A percentile compares a stretch with the other conserved stretches of the same genome.
Evolutionary conservation across 108 stramenopile species (phyloP).

Genomic region (Nitzschia sp.): DNA sequence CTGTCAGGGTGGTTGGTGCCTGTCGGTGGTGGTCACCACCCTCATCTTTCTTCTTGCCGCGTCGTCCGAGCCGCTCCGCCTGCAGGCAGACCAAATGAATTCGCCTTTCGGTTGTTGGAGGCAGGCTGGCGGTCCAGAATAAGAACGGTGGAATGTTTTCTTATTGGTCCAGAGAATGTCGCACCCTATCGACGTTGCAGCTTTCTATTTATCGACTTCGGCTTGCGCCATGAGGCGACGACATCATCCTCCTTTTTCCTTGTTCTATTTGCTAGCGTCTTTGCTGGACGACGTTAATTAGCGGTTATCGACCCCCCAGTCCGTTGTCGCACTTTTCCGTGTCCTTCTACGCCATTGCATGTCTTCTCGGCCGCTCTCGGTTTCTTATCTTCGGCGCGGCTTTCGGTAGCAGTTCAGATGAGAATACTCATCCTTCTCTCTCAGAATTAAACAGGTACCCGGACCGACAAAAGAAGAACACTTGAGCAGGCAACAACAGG

Average conservation of each 20-base stretch:
- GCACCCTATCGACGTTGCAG: not conserved
- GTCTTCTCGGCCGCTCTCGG: not conserved
- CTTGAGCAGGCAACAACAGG: too few species aligned
- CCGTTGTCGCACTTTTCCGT: too few species aligned
- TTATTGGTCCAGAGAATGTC: conserved; percentile 11
- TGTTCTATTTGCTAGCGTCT: too few species aligned
- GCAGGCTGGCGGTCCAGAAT: conserved; percentile 6
- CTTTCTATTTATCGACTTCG: not conserved
- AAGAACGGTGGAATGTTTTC: not conserved
- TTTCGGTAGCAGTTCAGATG: not conserved
- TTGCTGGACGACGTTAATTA: conserved; percentile 3
- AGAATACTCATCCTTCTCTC: conserved; percentile 7
- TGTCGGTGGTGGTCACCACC: not conserved
- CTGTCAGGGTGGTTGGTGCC: not conserved
- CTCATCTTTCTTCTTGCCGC: not conserved
- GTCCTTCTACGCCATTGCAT: not conserved
- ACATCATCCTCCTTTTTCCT: not conserved
- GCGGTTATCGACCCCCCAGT: too few species aligned
- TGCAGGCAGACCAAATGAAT: too few species aligned
- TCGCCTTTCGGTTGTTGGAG: not conserved
- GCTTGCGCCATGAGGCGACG: conserved; percentile 2
- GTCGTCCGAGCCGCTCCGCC: too few species aligned
- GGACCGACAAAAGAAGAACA: too few species aligned
- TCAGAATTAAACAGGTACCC: not conserved
- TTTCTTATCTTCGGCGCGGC: not conserved